A percentile compares a stretch with the other conserved stretches of the same genome.
These are phyloP conservation scores for Mortierella sp. DNA, from an alignment of 371 early-diverging fungal genomes.

Conservation along the genomic window DNA sequence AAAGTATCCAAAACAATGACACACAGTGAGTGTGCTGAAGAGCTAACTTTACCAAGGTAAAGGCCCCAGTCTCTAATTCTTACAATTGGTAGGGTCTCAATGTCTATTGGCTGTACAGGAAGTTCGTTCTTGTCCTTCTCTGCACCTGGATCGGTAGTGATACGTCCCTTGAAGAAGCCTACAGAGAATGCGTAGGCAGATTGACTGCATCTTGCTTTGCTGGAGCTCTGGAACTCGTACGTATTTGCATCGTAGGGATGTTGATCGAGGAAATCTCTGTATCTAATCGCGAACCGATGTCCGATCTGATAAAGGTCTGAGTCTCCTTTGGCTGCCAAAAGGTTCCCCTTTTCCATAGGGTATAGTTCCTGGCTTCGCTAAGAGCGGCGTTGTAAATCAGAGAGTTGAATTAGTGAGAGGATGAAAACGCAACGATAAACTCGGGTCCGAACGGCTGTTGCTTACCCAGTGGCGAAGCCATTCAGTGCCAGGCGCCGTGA, in stretches of 20 bases:
- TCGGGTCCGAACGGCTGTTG: neutral
- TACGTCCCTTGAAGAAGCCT: conserved; percentile 33
- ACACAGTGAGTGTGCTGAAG: neutral
- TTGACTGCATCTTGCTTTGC: conserved; percentile 32
- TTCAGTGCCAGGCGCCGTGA: conserved; percentile 20
- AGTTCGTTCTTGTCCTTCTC: conserved; percentile 4
- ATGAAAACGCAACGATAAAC: neutral
- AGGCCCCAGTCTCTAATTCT: neutral
- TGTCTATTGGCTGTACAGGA: conserved; percentile 29
- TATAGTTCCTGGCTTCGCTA: conserved; percentile 20
- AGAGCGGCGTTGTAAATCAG: neutral
- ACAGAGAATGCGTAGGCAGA: conserved; percentile 28
- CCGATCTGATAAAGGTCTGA: conserved; percentile 45
- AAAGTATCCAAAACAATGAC: neutral
- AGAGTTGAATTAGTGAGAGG: neutral
- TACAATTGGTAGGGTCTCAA: conserved; percentile 35
- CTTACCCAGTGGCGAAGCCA: conserved; percentile 45
- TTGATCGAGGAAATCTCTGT: conserved; percentile 23
- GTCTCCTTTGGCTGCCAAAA: conserved; percentile 31
- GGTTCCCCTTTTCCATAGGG: conserved; percentile 23
- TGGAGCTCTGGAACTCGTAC: conserved; percentile 30
- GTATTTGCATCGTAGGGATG: conserved; percentile 41
- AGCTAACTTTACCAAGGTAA: neutral
- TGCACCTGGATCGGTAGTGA: conserved; percentile 2
- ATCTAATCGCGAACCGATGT: conserved; percentile 31